Evolutionary conservation across 202 grass and related monocot species (phyloP), one percentile per base, ranked within the genome.

Genomic region (Panicum hallii): DNA sequence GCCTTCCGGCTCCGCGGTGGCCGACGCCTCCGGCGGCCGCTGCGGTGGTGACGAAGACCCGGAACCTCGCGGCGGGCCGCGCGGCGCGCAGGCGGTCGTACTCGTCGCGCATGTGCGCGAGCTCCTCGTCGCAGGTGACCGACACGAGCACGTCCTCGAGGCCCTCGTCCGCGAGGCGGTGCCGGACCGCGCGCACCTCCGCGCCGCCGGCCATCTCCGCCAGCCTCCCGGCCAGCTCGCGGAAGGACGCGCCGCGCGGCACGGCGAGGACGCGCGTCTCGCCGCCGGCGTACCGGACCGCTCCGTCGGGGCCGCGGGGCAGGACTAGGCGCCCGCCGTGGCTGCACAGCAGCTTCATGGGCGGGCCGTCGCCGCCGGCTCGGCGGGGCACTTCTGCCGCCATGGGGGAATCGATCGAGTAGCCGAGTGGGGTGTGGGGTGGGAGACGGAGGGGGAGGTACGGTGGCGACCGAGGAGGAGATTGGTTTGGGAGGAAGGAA

Each of bases 71-170:
- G 1, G 63, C 43, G 4, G 78, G 78, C 1, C 63, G 38, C 1
- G 54, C 70, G n/a, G 70, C 77, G 23, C 7, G n/a, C 2, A 85
- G 78, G 54, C 36, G 45, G 77, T 85, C 87, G 77, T 91, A 84
- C 88, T 97, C 92, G 42, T 88, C 87, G 75, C 79, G 81, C 90
- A 97, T 90, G 79, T 94, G 72, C n/a, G 50, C 75, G 63, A 97
- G 84, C 61, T 97, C 95, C 34, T 94, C 85, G 82, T 94, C 89
- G 79, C 79, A 86, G 66, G 88, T 85, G 55, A 93, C 87, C 38
- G 87, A 82, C 19, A 97, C 82, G 72, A 93, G 63, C 10, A 85
- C 71, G 4, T 85, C 78, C 42, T 93, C 90, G 64, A 95, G 52
- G 48, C 86, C 90, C 41, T 78, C 85, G 36, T 83, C 78, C 11